Evolutionary conservation across 768 basidiomycete genomes (phyloP).

Genomic region (Leucogyrophana mollusca): DNA sequence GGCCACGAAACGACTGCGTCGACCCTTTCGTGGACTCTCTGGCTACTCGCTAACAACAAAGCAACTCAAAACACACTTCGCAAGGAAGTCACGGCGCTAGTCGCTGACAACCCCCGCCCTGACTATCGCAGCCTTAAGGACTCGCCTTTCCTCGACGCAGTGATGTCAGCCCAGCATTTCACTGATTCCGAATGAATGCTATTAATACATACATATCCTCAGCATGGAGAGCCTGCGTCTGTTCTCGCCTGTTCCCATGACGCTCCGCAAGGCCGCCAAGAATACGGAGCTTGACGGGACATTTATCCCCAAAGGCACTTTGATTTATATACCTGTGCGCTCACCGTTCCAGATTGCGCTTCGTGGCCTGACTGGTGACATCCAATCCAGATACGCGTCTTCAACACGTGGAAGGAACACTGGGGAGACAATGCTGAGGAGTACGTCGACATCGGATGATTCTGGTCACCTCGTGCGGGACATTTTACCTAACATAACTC

Average conservation of each 20-base stretch:
- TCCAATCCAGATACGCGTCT: constrained; percentile 43
- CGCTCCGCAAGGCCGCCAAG: constrained; percentile 35
- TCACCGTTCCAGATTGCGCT: background rate
- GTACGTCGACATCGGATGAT: constrained; percentile 27
- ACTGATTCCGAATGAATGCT: background rate
- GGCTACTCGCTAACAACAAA: constrained; percentile 52
- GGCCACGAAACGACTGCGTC: constrained; percentile 30
- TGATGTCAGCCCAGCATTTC: constrained; percentile 13
- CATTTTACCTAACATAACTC: background rate
- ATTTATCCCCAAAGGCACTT: constrained; percentile 41
- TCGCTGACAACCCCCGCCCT: constrained; percentile 12
- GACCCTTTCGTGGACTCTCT: constrained; percentile 27
- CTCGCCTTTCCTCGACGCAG: constrained; percentile 8
- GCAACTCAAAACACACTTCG: constrained; percentile 50
- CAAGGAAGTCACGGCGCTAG: constrained; percentile 45
- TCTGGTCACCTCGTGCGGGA: too few species aligned
- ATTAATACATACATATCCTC: background rate
- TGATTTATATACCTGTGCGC: constrained; percentile 37
- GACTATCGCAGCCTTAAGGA: constrained; percentile 15
- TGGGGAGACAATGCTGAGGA: constrained; percentile 55
- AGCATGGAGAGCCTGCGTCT: constrained; percentile 42
- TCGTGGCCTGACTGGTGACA: background rate
- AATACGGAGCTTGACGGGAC: constrained; percentile 33
- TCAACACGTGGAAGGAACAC: constrained; percentile 48
- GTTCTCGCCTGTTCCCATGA: constrained; percentile 40